phyloP scores from a whole-genome alignment of 2,329 filamentous ascomycete genomes.

The Chrysosporium queenslandicum region DNA sequence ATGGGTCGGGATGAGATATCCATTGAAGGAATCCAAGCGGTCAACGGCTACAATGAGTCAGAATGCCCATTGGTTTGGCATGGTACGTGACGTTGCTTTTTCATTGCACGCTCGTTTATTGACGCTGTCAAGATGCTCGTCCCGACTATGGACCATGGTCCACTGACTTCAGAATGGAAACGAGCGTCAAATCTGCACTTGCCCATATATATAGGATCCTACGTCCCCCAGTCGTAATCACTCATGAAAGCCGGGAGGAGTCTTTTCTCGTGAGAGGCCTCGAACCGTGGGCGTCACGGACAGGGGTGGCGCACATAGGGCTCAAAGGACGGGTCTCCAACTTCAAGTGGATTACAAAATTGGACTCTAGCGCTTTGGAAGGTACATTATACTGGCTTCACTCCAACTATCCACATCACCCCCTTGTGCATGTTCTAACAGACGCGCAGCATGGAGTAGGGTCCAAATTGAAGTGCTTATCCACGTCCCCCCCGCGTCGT shows the following conservation, averaged over 20 bases:
- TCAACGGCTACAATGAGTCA: slow-evolving; percentile 65
- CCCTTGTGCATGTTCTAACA: slow-evolving; percentile 8
- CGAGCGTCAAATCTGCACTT: slow-evolving; percentile 55
- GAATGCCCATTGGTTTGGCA: slow-evolving; percentile 58
- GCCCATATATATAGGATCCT: slow-evolving; percentile 62
- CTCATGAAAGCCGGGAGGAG: slow-evolving; percentile 62
- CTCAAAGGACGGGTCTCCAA: slow-evolving; percentile 56
- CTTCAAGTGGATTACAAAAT: slow-evolving; percentile 63
- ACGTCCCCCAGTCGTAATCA: slow-evolving; percentile 64
- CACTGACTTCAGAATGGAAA: slow-evolving; percentile 57
- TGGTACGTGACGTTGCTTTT: slow-evolving; percentile 33
- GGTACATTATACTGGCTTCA: slow-evolving; percentile 37
- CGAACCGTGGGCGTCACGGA: slow-evolving; percentile 43
- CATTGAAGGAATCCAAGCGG: slow-evolving; percentile 56
- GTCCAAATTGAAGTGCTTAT: slow-evolving; percentile 73
- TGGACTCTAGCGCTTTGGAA: slow-evolving; percentile 62
- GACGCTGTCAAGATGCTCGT: slow-evolving; percentile 54
- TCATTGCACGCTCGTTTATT: slow-evolving; percentile 20
- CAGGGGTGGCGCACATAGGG: slow-evolving; percentile 59
- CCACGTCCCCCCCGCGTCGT: slow-evolving; percentile 59
- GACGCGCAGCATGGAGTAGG: slow-evolving; percentile 59
- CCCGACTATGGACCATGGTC: slow-evolving; percentile 63
- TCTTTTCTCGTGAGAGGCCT: slow-evolving; percentile 55
- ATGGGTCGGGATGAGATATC: slow-evolving; percentile 63
- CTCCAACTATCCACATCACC: background rate